phyloP scores from a whole-genome alignment of 192 early-diverging fungal genomes.

The Gaertneriomyces sp. region DNA sequence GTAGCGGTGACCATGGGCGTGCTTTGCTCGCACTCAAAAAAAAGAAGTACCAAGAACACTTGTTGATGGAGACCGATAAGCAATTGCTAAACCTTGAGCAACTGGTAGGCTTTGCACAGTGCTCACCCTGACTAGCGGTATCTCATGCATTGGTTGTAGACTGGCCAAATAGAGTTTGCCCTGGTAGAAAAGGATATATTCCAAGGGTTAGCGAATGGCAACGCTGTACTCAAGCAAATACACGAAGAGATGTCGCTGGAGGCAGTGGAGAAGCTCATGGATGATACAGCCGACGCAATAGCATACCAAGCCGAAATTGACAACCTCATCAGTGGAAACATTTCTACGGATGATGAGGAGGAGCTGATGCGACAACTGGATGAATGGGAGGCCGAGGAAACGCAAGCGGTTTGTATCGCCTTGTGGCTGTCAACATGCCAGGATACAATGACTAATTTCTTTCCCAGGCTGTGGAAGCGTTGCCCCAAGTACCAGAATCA shows the following conservation, averaged over 20 bases:
- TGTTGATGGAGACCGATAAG: slow-evolving; percentile 76
- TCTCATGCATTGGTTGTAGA: slow-evolving; percentile 12
- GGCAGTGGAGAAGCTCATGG: slow-evolving; percentile 89
- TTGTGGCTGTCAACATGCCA: no score
- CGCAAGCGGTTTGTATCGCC: no score
- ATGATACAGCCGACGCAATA: slow-evolving; percentile 94
- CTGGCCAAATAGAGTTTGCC: slow-evolving; percentile 85
- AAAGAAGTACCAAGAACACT: slow-evolving; percentile 92
- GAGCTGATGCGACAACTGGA: slow-evolving; percentile 80
- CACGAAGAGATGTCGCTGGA: slow-evolving; percentile 85
- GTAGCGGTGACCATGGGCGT: slow-evolving; percentile 69
- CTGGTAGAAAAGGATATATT: slow-evolving; percentile 88
- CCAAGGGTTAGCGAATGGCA: slow-evolving; percentile 79
- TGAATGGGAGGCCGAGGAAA: slow-evolving; percentile 53
- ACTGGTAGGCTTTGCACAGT: slow-evolving; percentile 50
- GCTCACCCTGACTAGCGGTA: background rate
- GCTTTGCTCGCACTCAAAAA: slow-evolving; percentile 89
- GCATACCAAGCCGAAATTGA: slow-evolving; percentile 92
- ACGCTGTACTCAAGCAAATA: slow-evolving; percentile 77
- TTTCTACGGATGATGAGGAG: slow-evolving; percentile 82
- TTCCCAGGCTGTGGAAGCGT: no score
- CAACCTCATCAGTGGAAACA: slow-evolving; percentile 67
- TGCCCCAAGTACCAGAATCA: no score
- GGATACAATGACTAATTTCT: no score
- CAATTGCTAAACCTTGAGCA: slow-evolving; percentile 90